Base-by-base conservation (phyloP, 1,139 yeast species). In the Geotrichum siamense region DNA sequence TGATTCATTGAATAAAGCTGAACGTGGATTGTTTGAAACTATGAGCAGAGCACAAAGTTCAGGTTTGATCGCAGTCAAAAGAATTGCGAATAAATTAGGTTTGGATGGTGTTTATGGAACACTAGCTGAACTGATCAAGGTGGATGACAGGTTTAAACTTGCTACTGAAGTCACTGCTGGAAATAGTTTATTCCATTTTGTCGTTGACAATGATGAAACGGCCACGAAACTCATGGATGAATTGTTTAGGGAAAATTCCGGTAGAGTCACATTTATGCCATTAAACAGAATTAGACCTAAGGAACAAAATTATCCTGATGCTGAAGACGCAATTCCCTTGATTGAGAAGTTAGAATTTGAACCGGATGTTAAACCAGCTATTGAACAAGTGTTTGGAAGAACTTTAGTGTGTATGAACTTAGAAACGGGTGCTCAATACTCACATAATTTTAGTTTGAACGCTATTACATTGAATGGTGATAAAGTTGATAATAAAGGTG, bases 391-490 rank as follows among this genome's bases (percentile, higher is more conserved):
- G 1, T 89, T 87, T 66, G 93, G 93, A 9, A 78, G 72, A 53
- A 78, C 93, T 1, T 75, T 89, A 39, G 91, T 91, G 1, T 82
- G 91, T 44, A 74, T 76, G 50, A 79, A 81, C 48, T 65, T 89
- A 42, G 79, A 74, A 43, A 69, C 72, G 30, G 96, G 95, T 1
- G 70, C 80, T 2, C 82, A 79, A 52, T 66, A 84, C 26, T 80
- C 95, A 0, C 75, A 75, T 45, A 64, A 68, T 5, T 76, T 70
- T 57, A 76, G 76, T 33, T 65, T 89, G 29, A 80, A 76, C 53
- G 86, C 95, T 1, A 82, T 91, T 25, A 91, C 98, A 0, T 67
- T 91, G 27, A 94, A 85, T 62, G 98, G 98, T 52, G 97, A 91
- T 60, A 71, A 85, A 53, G 86, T 86, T 37, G 94, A 86, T 54